A percentile compares a stretch with the other conserved stretches of the same genome.
Evolutionary conservation across 805 yeast genomes (phyloP).

Genomic region (Yamadazyma scolyti): DNA sequence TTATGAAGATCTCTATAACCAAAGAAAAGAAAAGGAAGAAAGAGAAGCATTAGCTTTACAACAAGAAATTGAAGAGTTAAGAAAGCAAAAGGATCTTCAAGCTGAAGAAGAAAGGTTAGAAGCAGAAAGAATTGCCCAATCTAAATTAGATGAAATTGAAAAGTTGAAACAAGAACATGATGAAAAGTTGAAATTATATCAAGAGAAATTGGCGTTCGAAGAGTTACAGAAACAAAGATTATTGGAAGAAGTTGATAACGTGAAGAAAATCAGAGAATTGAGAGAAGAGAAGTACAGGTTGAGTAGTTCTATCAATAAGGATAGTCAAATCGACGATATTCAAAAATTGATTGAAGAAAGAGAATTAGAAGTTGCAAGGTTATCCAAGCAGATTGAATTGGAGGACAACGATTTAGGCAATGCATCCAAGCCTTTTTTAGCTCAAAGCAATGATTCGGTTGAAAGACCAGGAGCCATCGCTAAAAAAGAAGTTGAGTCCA

Average conservation of each 20-base stretch:
- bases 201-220: constrained; percentile 29
- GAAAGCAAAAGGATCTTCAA: constrained; percentile 15
- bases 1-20: constrained; percentile 20
- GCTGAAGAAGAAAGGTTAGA: constrained; percentile 22
- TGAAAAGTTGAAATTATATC: constrained; percentile 25
- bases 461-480: constrained; percentile 18
- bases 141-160: constrained; percentile 29
- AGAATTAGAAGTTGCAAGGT: constrained; percentile 28
- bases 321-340: constrained; percentile 20
- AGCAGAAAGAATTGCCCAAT: constrained; percentile 26
- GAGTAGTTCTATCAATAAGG: constrained; percentile 18
- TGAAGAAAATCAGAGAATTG: constrained; percentile 36
- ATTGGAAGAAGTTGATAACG: constrained; percentile 36
- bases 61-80: constrained; percentile 29
- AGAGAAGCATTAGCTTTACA: constrained; percentile 26
- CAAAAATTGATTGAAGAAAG: constrained; percentile 28
- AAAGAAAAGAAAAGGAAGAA: constrained; percentile 21
- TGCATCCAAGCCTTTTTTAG: constrained; percentile 19
- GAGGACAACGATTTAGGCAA: constrained; percentile 25
- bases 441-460: constrained; percentile 30
- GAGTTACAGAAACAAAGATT: constrained; percentile 36
- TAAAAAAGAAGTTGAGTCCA: constrained; percentile 17
- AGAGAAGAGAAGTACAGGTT: constrained; percentile 35
- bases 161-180: constrained; percentile 32
- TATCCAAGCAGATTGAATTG: constrained; percentile 28